These are phyloP conservation scores for Ganoderma meredithae DNA, from an alignment of 1,284 basidiomycete species.

Conservation along the genomic window DNA sequence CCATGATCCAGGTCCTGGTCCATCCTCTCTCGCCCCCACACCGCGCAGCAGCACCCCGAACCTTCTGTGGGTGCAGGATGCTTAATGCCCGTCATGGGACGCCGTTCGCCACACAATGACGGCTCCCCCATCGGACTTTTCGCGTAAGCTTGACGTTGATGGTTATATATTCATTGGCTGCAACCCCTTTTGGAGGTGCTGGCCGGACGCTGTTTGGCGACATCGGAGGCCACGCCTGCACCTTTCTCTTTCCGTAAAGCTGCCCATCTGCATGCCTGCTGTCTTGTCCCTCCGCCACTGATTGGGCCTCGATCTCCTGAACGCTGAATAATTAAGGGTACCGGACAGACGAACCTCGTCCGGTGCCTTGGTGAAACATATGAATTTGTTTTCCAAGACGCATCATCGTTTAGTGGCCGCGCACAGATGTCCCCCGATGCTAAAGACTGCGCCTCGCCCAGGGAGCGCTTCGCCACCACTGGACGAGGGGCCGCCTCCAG, in stretches of 20 bases:
- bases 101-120: background rate
- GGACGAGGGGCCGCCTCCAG: constrained; percentile 13
- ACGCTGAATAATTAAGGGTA: background rate
- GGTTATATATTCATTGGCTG: constrained; percentile 5
- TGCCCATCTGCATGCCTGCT: background rate
- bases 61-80: constrained; percentile 1
- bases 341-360: background rate
- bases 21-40: background rate
- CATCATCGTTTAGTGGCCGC: constrained; percentile 6
- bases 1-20: background rate
- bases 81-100: background rate
- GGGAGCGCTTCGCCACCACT: constrained; percentile 11
- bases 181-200: background rate
- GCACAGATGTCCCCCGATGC: constrained; percentile 16
- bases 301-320: background rate
- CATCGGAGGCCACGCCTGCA: background rate
- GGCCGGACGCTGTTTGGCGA: background rate
- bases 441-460: constrained; percentile 24
- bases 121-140: background rate
- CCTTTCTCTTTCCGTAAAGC: background rate
- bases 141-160: constrained; percentile 13
- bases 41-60: background rate
- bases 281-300: background rate
- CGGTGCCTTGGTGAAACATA: background rate
- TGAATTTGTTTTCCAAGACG: background rate